These are phyloP conservation scores for Penicillium turbatum DNA, from an alignment of 495 filamentous ascomycete species.

Conservation along the genomic window DNA sequence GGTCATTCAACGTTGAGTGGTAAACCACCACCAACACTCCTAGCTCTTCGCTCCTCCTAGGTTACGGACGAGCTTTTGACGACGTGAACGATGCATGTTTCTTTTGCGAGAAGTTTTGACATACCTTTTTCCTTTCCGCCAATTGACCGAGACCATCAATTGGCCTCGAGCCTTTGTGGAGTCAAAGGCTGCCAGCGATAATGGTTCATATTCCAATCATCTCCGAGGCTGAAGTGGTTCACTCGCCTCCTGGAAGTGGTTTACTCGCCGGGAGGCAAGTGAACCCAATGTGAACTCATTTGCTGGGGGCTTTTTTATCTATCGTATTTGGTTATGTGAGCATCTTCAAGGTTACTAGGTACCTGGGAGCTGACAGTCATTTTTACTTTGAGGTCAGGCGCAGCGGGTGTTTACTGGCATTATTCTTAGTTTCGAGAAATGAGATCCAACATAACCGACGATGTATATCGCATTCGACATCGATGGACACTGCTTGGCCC, in stretches of 20 bases:
- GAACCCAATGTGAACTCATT: background rate
- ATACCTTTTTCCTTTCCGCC: background rate
- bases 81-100: constrained; percentile 32
- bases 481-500: no score
- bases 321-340: background rate
- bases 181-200: background rate
- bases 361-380: background rate
- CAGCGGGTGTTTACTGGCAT: background rate
- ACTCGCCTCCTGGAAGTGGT: no score
- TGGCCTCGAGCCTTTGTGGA: background rate
- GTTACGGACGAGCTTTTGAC: constrained; percentile 22
- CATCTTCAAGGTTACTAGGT: background rate
- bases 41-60: background rate
- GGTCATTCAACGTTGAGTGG: constrained; percentile 45
- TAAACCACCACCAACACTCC: constrained; percentile 17
- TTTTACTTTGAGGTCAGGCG: background rate
- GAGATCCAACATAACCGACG: no score
- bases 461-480: no score
- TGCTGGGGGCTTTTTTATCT: constrained; percentile 1
- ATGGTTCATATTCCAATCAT: background rate
- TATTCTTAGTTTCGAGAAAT: background rate
- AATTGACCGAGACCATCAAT: no score
- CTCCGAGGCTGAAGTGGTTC: background rate
- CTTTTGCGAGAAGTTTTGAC: constrained; percentile 1
- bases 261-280: no score